Percentiles rank a stretch among this genome's conserved stretches.
Conservation (phyloP, 305 asterid genomes). For the Solanum hybrid region DNA sequence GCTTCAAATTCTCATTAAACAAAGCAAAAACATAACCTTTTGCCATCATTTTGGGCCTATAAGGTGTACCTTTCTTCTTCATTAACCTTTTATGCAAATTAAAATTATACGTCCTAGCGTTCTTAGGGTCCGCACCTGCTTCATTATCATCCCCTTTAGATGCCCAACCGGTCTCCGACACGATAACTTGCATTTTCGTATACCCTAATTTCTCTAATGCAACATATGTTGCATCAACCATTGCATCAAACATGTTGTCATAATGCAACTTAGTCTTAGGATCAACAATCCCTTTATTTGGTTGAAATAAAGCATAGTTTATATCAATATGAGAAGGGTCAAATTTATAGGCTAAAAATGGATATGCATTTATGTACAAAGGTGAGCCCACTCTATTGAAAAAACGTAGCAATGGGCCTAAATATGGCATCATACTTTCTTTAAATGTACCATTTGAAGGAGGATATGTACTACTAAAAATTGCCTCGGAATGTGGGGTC, state of each 20-base stretch:
- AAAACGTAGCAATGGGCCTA: constrained; percentile 73
- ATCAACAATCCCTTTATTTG: constrained; percentile 53
- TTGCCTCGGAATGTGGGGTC: constrained; percentile 69
- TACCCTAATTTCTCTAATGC: constrained; percentile 79
- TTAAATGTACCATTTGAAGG: constrained; percentile 73
- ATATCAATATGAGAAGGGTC: constrained; percentile 49
- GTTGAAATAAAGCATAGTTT: constrained; percentile 76
- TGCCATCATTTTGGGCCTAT: constrained; percentile 51
- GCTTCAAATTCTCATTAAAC: constrained; percentile 70
- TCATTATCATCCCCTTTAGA: constrained; percentile 78
- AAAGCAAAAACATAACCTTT: constrained; percentile 83
- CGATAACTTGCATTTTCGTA: constrained; percentile 65
- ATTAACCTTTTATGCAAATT: constrained; percentile 77
- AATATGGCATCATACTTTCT: constrained; percentile 46
- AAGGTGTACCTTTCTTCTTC: constrained; percentile 81
- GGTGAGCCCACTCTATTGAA: constrained; percentile 72
- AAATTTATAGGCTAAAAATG: constrained; percentile 74
- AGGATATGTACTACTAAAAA: constrained; percentile 65
- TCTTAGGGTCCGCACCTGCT: constrained; percentile 54
- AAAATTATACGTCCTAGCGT: constrained; percentile 71
- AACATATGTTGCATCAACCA: constrained; percentile 83
- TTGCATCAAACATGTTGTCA: constrained; percentile 94
- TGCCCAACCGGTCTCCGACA: constrained; percentile 98
- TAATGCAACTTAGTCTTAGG: constrained; percentile 55
- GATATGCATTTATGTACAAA: constrained; percentile 83